Conservation (phyloP, 2,329 filamentous ascomycete species). For the Aquanectria penicillioides region DNA sequence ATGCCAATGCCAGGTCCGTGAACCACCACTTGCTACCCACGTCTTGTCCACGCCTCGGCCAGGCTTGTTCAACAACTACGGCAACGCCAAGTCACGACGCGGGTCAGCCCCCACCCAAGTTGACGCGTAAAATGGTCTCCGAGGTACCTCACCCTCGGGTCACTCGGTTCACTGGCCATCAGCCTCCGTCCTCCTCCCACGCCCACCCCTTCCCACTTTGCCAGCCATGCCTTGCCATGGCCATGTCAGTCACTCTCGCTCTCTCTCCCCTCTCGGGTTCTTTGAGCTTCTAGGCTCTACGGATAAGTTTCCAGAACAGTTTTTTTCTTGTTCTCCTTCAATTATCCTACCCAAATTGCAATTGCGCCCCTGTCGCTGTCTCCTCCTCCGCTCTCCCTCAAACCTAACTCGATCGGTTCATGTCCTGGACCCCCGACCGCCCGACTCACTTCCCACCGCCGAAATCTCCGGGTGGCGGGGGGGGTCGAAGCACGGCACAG, state of each 20-base stretch:
- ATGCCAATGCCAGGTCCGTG: background rate
- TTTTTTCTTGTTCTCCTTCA: too few relatives aligned
- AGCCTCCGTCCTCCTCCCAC: too few relatives aligned
- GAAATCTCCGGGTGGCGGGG: slow-evolving; percentile 17
- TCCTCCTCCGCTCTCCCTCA: slow-evolving; percentile 40
- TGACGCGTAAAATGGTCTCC: slow-evolving; percentile 10
- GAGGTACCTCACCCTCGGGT: too few relatives aligned
- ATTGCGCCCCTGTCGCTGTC: background rate
- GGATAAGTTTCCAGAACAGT: too few relatives aligned
- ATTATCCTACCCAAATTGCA: slow-evolving; percentile 26
- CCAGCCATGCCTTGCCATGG: slow-evolving; percentile 18
- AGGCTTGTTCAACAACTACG: slow-evolving; percentile 30
- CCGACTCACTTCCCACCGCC: too few relatives aligned
- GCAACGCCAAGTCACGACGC: slow-evolving; percentile 24
- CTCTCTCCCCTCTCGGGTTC: slow-evolving; percentile 25
- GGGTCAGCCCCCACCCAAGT: background rate
- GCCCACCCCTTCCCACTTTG: slow-evolving; percentile 8
- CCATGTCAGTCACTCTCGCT: too few relatives aligned
- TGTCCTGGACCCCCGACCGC: background rate
- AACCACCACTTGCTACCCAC: background rate
- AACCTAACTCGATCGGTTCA: slow-evolving; percentile 27
- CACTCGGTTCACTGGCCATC: too few relatives aligned
- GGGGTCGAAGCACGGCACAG: slow-evolving; percentile 1
- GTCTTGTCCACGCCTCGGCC: slow-evolving; percentile 26
- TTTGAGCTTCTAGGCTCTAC: too few relatives aligned